These are phyloP conservation scores for Clohesyomyces aquaticus DNA, from an alignment of 495 filamentous ascomycete genomes.

Conservation along the genomic window DNA sequence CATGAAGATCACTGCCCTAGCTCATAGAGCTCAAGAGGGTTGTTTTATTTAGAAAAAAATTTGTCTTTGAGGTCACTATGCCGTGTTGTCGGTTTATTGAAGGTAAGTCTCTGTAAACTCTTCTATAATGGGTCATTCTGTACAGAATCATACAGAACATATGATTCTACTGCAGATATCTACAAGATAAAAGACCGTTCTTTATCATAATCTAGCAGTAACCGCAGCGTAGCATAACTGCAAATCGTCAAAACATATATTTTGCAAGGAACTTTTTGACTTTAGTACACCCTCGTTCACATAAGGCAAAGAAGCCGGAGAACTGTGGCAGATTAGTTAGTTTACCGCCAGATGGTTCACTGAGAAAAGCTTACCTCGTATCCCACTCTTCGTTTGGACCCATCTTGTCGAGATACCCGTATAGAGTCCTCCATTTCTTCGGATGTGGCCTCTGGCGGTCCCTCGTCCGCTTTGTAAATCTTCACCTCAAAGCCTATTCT, in stretches of 20 bases:
- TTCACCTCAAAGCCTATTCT: conserved; percentile 13
- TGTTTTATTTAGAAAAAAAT: no score
- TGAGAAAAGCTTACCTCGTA: conserved; percentile 2
- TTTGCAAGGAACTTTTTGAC: background rate
- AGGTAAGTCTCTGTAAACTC: no score
- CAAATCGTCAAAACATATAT: background rate
- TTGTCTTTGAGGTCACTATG: no score
- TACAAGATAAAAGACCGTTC: no score
- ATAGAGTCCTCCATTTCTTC: conserved; percentile 6
- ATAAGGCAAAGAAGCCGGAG: background rate
- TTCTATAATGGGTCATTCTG: no score
- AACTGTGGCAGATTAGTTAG: background rate
- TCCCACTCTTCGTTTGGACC: background rate
- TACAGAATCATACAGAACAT: no score
- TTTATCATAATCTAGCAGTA: no score
- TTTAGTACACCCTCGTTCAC: background rate
- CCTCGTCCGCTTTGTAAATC: conserved; percentile 6
- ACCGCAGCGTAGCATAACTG: no score
- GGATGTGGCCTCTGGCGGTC: background rate
- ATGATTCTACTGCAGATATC: no score
- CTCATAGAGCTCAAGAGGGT: no score
- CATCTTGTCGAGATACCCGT: conserved; percentile 30
- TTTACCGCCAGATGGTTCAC: background rate
- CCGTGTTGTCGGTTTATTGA: no score
- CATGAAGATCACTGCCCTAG: no score